These are phyloP conservation scores for Bjerkandera adusta DNA, from an alignment of 1,284 basidiomycete genomes.

Conservation along the genomic window DNA sequence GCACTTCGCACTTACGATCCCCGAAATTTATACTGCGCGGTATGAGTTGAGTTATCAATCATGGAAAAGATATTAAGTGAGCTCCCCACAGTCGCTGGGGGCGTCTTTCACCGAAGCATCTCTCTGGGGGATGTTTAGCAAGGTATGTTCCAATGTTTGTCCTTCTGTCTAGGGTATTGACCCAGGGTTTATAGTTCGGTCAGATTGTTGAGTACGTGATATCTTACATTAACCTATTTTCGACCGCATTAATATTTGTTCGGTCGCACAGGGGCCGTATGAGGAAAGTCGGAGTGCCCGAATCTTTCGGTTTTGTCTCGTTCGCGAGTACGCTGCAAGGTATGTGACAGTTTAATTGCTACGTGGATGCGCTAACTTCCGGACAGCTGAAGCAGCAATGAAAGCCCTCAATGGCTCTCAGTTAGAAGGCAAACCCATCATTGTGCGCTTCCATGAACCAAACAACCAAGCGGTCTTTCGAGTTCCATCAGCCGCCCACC, in stretches of 20 bases:
- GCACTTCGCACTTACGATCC: conserved; percentile 1
- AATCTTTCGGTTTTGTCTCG: neutral
- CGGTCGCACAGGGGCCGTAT: neutral
- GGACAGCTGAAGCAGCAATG: conserved; percentile 2
- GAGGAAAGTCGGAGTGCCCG: neutral
- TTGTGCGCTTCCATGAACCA: conserved; percentile 1
- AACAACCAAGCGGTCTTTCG: neutral
- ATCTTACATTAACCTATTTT: neutral
- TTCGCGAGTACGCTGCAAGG: neutral
- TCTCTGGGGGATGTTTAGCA: neutral
- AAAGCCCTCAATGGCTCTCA: neutral
- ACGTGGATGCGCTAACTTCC: neutral
- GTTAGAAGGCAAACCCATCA: neutral
- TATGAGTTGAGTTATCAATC: neutral
- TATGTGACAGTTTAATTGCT: neutral
- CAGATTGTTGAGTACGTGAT: neutral
- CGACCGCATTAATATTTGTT: neutral
- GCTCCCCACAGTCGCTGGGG: neutral
- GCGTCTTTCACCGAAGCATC: neutral
- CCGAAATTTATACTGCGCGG: conserved; percentile 3
- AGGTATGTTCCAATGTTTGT: neutral
- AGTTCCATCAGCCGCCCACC: neutral
- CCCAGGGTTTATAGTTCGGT: no score
- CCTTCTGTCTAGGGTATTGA: neutral
- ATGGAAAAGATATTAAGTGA: neutral